Percentiles rank a stretch among this genome's conserved stretches.
These are phyloP conservation scores for Cryptosporidium meleagridis DNA, from an alignment of 169 alveolate species.

Conservation along the genomic window DNA sequence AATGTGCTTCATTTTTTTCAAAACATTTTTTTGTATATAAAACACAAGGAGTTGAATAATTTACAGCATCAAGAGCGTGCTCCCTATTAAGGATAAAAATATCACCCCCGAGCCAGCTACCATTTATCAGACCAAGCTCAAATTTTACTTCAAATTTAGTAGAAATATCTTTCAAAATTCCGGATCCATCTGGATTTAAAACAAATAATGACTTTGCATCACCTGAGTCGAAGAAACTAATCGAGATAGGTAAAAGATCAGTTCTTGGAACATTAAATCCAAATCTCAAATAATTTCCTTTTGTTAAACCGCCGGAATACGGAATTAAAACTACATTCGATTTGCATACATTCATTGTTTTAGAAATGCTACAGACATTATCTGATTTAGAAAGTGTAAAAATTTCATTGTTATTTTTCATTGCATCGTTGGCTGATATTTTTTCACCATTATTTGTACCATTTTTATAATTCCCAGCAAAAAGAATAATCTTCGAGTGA, in stretches of 20 bases:
- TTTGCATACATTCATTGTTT: neutral
- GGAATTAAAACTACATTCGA: neutral
- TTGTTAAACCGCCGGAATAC: neutral
- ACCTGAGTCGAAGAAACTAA: neutral
- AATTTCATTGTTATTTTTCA: neutral
- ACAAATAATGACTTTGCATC: neutral
- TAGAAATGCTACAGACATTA: neutral
- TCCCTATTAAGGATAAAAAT: neutral
- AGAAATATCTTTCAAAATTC: neutral
- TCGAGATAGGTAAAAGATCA: neutral
- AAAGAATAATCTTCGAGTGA: neutral
- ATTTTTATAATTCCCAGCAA: neutral
- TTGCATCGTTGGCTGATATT: neutral
- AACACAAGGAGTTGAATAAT: neutral
- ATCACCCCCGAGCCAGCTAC: constrained; percentile 23
- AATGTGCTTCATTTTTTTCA: neutral
- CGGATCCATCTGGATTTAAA: constrained; percentile 8
- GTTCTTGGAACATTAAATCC: neutral
- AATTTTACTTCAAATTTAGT: neutral
- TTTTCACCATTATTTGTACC: neutral
- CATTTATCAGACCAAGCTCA: constrained; percentile 5
- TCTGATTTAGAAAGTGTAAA: neutral
- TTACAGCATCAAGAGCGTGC: neutral
- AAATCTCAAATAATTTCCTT: neutral
- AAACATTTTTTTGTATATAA: neutral